phyloP scores from a whole-genome alignment of 2,329 filamentous ascomycete species.

The Diaporthe eres region DNA sequence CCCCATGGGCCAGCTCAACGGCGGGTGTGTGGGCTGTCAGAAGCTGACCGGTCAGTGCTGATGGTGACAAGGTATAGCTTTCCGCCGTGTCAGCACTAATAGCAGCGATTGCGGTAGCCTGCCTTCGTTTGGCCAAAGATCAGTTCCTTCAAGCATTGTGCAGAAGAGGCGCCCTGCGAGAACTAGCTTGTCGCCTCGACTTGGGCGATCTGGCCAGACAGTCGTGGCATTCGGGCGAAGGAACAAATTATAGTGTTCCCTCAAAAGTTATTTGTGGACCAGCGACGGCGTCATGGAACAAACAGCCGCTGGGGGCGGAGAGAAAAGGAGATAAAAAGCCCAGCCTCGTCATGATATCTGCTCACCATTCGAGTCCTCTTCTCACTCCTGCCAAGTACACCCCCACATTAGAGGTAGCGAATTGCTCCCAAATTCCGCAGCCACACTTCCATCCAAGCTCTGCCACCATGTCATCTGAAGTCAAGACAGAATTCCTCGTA shows the following conservation, averaged over 20 bases:
- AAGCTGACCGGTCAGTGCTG: constrained; percentile 7
- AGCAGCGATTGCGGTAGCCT: background rate
- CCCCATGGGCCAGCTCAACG: background rate
- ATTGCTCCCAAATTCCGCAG: background rate
- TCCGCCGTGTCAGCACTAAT: background rate
- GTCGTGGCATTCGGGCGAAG: background rate
- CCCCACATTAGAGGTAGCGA: background rate
- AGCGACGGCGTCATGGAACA: background rate
- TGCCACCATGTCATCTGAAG: constrained; percentile 18
- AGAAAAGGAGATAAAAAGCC: constrained; percentile 1
- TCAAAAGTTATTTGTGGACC: constrained; percentile 6
- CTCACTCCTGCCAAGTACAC: background rate
- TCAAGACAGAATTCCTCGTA: constrained; percentile 41
- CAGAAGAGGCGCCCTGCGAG: no score
- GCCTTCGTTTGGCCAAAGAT: background rate
- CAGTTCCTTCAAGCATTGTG: background rate
- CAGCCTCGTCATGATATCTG: background rate
- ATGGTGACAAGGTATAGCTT: background rate
- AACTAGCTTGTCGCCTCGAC: background rate
- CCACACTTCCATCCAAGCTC: background rate
- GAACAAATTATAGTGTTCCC: background rate
- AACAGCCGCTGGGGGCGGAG: background rate
- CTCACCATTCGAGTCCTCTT: no score
- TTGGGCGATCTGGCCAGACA: background rate
- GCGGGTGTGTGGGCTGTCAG: background rate